These are phyloP conservation scores for Nitzschia sp. DNA, from an alignment of 108 stramenopile species.

Conservation along the genomic window DNA sequence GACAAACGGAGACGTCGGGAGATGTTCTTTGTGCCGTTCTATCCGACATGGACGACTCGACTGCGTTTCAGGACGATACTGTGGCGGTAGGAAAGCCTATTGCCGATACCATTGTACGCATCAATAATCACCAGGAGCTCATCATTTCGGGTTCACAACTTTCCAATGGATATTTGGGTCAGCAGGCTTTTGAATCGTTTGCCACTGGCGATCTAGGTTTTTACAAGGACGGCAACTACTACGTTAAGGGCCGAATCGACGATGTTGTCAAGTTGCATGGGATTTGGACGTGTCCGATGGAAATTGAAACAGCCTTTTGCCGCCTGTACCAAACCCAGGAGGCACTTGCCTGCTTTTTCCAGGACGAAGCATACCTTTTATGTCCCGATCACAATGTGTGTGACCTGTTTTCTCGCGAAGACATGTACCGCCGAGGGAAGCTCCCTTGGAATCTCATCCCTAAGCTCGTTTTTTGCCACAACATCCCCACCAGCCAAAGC, in stretches of 20 bases:
- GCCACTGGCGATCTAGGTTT: conserved; percentile 48
- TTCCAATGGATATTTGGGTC: conserved; percentile 29
- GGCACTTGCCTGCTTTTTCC: conserved; percentile 6
- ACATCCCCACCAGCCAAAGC: neutral
- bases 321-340: conserved; percentile 4
- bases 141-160: neutral
- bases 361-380: conserved; percentile 25
- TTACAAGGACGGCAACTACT: conserved; percentile 29
- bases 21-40: conserved; percentile 39
- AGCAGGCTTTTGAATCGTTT: conserved; percentile 17
- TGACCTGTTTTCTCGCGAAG: conserved; percentile 27
- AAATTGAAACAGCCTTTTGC: conserved; percentile 37
- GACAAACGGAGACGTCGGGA: conserved; percentile 47
- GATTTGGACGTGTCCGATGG: conserved; percentile 34
- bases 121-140: conserved; percentile 1
- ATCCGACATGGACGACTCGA: conserved; percentile 10
- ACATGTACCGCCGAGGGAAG: conserved; percentile 21
- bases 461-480: conserved; percentile 11
- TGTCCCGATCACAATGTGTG: conserved; percentile 3
- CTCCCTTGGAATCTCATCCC: conserved; percentile 49
- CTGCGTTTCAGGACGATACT: conserved; percentile 19
- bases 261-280: conserved; percentile 45
- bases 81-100: conserved; percentile 45
- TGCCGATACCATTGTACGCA: neutral
- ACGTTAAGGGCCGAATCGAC: conserved; percentile 39